Base-by-base conservation (phyloP, 1,139 yeast genomes). In the Cylindricascospora bacillispora region DNA sequence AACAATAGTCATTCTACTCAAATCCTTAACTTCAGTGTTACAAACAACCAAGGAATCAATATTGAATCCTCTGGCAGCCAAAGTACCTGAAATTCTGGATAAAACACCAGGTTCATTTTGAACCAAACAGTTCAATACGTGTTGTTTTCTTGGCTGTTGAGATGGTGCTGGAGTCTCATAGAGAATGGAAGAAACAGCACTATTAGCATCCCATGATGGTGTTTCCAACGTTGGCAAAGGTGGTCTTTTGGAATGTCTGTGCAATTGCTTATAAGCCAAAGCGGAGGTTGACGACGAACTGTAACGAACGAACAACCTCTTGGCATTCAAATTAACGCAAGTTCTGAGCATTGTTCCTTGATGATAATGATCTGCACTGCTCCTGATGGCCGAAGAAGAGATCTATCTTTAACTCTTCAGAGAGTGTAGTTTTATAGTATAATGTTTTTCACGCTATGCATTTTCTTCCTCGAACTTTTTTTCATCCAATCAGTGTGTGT, bases 21-120 rank as follows among this genome's bases (percentile, higher is more conserved):
- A 68, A 55, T 89, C 95, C 59, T 79, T 77, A 38, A 89, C 97
- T 57, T 89, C 97, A 20, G 98, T 89, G 62, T 78, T 82, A 57
- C 95, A 86, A 29, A 89, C 98, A 36, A 89, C 95, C 45, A 89
- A 69, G 6, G 97, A 86, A 57, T 89, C 98, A 52, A 89, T 89
- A 61, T 89, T 89, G 71, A 89, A 89, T 9, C 98, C 98, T 56
- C 98, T 72, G 25, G 95, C 97, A 22, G 98, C 98, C 45, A 89
- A 67, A 30, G 95, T 86, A 34, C 97, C 95, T 4, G 97, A 80
- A 28, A 89, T 83, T 34, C 92, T 71, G 27, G 94, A 78, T 49
- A 89, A 66, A 30, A 89, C 98, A 65, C 98, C 98, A 4, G 98
- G 98, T 61, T 89, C 98, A 59, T 89, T 86, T 60, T 89, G 98